Conservation (phyloP, 371 early-diverging fungal genomes). For the Parasitella parasitica region DNA sequence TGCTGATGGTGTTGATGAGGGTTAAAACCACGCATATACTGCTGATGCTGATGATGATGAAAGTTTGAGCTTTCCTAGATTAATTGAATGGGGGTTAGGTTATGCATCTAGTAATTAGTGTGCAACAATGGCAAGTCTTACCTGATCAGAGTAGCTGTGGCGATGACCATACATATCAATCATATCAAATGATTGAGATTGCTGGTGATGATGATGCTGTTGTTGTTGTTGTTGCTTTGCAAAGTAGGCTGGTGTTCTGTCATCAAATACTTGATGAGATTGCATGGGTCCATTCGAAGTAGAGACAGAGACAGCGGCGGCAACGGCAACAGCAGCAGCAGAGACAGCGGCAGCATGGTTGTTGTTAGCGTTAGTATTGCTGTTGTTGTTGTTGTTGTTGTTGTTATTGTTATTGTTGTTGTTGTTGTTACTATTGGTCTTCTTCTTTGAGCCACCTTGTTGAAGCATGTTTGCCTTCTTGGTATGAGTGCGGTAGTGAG, state of each 20-base stretch:
- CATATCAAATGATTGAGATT: constrained; percentile 20
- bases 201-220: not conserved
- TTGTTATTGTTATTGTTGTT: not conserved
- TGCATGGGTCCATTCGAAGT: not conserved
- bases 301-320: not conserved
- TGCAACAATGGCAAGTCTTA: not conserved
- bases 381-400: not conserved
- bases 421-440: not conserved
- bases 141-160: constrained; percentile 9
- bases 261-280: constrained; percentile 12
- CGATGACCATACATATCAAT: constrained; percentile 25
- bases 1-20: constrained; percentile 6
- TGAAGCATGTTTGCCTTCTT: constrained; percentile 27
- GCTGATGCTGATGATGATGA: constrained; percentile 1
- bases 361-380: not conserved
- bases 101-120: not conserved
- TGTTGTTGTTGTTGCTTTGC: constrained; percentile 14
- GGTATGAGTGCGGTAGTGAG: constrained; percentile 59
- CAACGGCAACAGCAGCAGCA: not conserved
- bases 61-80: constrained; percentile 1
- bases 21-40: constrained; percentile 14
- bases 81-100: not conserved
- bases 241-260: constrained; percentile 20
- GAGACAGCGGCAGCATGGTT: constrained; percentile 1
- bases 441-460: not conserved